A percentile compares a stretch with the other conserved stretches of the same genome.
Evolutionary conservation across 129 eudicot genomes (phyloP).

Genomic region (Dittrichia graveolens): DNA sequence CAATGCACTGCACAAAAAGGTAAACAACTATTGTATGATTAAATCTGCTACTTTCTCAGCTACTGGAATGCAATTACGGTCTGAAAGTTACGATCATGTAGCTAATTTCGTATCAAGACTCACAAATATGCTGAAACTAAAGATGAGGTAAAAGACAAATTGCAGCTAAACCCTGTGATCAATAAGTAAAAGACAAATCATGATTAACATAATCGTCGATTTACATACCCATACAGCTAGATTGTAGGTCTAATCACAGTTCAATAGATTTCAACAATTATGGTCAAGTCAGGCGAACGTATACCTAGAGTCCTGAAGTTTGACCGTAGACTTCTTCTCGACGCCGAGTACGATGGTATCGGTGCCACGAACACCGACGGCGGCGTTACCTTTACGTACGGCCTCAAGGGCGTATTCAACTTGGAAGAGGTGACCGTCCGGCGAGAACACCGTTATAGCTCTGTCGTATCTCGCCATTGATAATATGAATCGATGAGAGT

Average conservation of each 20-base stretch:
- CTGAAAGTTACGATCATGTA: not conserved
- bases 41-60: not conserved
- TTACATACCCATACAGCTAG: conserved; percentile 2
- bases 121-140: not conserved
- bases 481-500: not conserved
- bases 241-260: not conserved
- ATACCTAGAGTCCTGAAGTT: conserved; percentile 90
- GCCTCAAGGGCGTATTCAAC: conserved; percentile 95
- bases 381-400: conserved; percentile 95
- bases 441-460: conserved; percentile 91
- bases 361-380: conserved; percentile 92
- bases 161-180: conserved; percentile 19
- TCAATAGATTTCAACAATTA: conserved; percentile 1
- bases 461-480: conserved; percentile 86
- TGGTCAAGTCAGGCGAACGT: not conserved
- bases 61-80: not conserved
- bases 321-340: conserved; percentile 88
- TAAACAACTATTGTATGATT: not conserved
- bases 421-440: conserved; percentile 93
- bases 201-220: not conserved
- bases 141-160: not conserved
- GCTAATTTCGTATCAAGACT: not conserved
- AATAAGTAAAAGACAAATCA: not conserved
- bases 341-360: conserved; percentile 84
- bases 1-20: not conserved